A percentile compares a stretch with the other conserved stretches of the same genome.
phyloP scores from a whole-genome alignment of 352 stramenopile species.

The Nothophytophthora sp. region DNA sequence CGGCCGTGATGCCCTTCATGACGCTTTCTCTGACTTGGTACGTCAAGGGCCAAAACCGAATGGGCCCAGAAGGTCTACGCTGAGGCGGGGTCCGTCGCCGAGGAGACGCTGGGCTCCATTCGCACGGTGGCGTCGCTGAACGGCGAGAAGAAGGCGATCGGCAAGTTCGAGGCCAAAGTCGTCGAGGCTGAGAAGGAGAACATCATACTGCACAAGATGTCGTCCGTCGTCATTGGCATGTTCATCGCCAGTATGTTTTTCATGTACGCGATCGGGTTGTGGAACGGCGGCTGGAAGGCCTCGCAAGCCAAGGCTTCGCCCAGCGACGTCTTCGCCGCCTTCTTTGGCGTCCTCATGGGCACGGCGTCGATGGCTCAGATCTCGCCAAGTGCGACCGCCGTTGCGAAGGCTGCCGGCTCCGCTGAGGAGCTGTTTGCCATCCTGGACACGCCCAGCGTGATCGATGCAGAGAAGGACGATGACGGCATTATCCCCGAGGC shows the following conservation, averaged over 20 bases:
- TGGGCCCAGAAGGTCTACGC: slow-evolving; percentile 47
- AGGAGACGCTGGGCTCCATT: slow-evolving; percentile 58
- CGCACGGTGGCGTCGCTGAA: slow-evolving; percentile 56
- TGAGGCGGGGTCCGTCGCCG: slow-evolving; percentile 46
- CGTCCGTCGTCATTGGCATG: slow-evolving; percentile 24
- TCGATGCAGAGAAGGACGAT: slow-evolving; percentile 39
- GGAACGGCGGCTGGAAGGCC: slow-evolving; percentile 55
- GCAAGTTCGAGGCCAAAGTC: slow-evolving; percentile 33
- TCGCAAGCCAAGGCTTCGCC: slow-evolving; percentile 30
- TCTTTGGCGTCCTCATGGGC: slow-evolving; percentile 51
- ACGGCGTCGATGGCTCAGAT: slow-evolving; percentile 40
- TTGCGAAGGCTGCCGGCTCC: slow-evolving; percentile 38
- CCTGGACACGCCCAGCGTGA: slow-evolving; percentile 45
- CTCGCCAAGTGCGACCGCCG: slow-evolving; percentile 41
- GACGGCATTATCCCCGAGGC: slow-evolving; percentile 18
- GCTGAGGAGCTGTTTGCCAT: slow-evolving; percentile 47
- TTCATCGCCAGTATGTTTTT: slow-evolving; percentile 45
- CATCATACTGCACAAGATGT: slow-evolving; percentile 27
- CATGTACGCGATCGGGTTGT: slow-evolving; percentile 48
- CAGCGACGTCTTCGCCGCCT: slow-evolving; percentile 39
- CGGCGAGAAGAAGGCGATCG: slow-evolving; percentile 40
- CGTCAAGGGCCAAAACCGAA: slow-evolving; percentile 22
- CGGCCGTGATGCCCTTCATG: slow-evolving; percentile 44
- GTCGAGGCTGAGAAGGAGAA: slow-evolving; percentile 29
- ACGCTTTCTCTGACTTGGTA: slow-evolving; percentile 35